These are phyloP conservation scores for Sugiyamaella xylanicola DNA, from an alignment of 1,139 yeast genomes.

Conservation along the genomic window DNA sequence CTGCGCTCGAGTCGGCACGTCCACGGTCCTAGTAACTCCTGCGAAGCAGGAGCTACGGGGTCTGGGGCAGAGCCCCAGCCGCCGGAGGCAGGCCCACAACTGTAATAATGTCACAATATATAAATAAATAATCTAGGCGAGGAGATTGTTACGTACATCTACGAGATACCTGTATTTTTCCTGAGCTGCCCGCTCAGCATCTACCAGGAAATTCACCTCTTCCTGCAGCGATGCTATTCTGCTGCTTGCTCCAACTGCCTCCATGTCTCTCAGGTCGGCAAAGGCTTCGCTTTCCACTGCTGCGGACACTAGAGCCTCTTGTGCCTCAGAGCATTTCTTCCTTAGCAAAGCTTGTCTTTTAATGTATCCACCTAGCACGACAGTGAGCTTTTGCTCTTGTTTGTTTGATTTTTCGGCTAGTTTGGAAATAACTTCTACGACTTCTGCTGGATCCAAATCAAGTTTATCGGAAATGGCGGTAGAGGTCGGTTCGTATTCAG, in stretches of 20 bases:
- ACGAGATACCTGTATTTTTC: constrained; percentile 27
- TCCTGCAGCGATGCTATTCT: constrained; percentile 45
- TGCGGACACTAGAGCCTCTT: constrained; percentile 37
- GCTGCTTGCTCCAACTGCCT: constrained; percentile 40
- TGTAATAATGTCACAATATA: not conserved
- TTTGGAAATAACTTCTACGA: constrained; percentile 26
- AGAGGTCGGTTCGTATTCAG: not conserved
- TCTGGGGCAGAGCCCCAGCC: too few relatives aligned
- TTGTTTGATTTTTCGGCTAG: constrained; percentile 41
- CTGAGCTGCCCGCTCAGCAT: constrained; percentile 46
- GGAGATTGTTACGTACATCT: constrained; percentile 10
- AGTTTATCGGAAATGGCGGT: not conserved
- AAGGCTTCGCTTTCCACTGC: constrained; percentile 37
- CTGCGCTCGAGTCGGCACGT: too few relatives aligned
- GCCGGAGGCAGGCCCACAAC: too few relatives aligned
- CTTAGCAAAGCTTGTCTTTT: constrained; percentile 41
- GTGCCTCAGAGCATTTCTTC: constrained; percentile 37
- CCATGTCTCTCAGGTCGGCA: constrained; percentile 39
- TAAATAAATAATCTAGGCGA: constrained; percentile 8
- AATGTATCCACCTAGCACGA: constrained; percentile 44
- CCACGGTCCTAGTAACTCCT: too few relatives aligned
- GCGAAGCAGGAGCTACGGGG: too few relatives aligned
- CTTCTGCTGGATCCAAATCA: not conserved
- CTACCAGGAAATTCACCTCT: constrained; percentile 46
- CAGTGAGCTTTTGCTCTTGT: constrained; percentile 42